Base-by-base conservation (phyloP, 2,329 filamentous ascomycete genomes). In the Fusarium newnesense region DNA sequence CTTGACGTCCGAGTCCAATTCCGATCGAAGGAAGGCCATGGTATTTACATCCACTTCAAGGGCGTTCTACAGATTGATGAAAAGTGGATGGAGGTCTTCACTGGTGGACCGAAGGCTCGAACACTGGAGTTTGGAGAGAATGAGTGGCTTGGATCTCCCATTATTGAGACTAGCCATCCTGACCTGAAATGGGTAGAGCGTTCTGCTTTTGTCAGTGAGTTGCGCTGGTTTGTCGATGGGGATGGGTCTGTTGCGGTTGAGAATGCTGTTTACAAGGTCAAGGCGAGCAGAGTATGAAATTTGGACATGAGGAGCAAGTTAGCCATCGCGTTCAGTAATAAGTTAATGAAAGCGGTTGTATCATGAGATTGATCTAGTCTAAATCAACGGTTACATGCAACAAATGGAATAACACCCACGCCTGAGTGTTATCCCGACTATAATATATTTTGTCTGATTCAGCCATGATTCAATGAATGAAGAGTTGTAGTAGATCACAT, bases 51-150 rank as follows among this genome's bases (percentile, higher is more conserved):
- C 3, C 28, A 66, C 32, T 59, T 66, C 8, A 12, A 49, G 1
- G 64, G 61, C 1, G 30, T 67, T 13, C 10, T 67, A 1, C 43
- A 66, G 12, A 67, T 67, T 9, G 43, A 67, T 19, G 49, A 66
- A 4, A 66, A 66, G 5, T 67, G 64, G 61, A 67, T 67, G 61
- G 64, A 67, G 3, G 64, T 67, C 1, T 67, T 67, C 2, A 67
- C 61, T 3, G 9, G 37, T 18, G 49, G 49, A 0, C 43, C 64
- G 0, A 50, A 59, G 16, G 61, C 61, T 8, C 43, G 61, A n/a
- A 67, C 64, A 11, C 61, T 67, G 0, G 50, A 67, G 3, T 67
- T 66, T 34, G 64, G 61, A 10, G 61, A 67, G 26, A 67, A 67
- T 0, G 52, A 67, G 4, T 67, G 64, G 64, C n/a, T 67, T 1